Evolutionary conservation across 2,329 filamentous ascomycete genomes (phyloP), one percentile per base, ranked within the genome.

Genomic region (Cladosporium cucumerinum): DNA sequence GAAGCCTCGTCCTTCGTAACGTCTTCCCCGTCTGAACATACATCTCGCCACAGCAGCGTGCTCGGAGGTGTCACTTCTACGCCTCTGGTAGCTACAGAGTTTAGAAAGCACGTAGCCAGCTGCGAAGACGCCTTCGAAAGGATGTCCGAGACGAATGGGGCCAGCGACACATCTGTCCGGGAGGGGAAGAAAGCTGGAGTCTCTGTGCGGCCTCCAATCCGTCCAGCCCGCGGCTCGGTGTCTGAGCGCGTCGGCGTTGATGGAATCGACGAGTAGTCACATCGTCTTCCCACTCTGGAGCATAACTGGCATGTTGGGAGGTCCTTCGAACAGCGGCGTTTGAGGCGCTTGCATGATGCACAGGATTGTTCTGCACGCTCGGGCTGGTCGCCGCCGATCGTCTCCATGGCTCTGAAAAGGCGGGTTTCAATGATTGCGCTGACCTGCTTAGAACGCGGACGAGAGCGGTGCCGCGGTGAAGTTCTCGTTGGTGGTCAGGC

Each of bases 301-400:
- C 67, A 68, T 10, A 69, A 61, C 2, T 63, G 66, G 61, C 66
- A 69, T 11, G 62, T 34, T 4, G 67, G 67, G 4, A 66, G 32
- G 18, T 64, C 59, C 26, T 69, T 69, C n/a, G 57, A 63, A 65
- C 67, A 69, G 65, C 67, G 67, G 18, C 67, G 64, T 49, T 69
- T 68, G 7, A 69, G 66, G n/a, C 61, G 49, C 30, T 66, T 66
- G 62, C 67, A 69, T 7, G 64, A 52, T 21, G 65, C 62, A 32
- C 67, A 69, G 12, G 67, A 66, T n/a, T 59, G 61, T 7, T 51
- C 46, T 26, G 65, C 61, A 32, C 48, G 52, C 34, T 58, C 55
- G 32, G 23, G 25, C 23, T 43, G 34, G 54, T 39, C 21, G 23
- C 12, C n/a, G 23, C n/a, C 51, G 25, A 46, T 39, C 25, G 55